Percentiles rank a stretch among this genome's conserved stretches.
These are phyloP conservation scores for Nitzschia inconspicua DNA, from an alignment of 108 stramenopile genomes.

Conservation along the genomic window DNA sequence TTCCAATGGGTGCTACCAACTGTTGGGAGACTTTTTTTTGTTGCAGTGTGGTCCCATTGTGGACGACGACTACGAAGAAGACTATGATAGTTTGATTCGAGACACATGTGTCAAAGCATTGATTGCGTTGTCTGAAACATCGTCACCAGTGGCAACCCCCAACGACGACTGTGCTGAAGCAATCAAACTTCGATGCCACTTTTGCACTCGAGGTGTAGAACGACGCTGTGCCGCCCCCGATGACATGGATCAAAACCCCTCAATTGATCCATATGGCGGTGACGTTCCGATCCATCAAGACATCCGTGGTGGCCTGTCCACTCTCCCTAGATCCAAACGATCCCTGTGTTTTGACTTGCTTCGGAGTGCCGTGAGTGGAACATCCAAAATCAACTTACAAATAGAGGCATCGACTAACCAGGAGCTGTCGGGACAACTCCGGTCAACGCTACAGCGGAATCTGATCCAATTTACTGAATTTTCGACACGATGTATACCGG, in stretches of 20 bases:
- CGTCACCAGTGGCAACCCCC: constrained; percentile 5
- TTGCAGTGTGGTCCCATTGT: constrained; percentile 53
- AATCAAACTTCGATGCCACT: constrained; percentile 38
- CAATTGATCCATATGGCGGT: constrained; percentile 32
- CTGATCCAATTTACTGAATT: constrained; percentile 52
- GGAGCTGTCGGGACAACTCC: not conserved
- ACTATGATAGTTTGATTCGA: constrained; percentile 49
- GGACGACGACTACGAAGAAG: constrained; percentile 32
- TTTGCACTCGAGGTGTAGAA: constrained; percentile 42
- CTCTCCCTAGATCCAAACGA: constrained; percentile 62
- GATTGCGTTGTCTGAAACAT: constrained; percentile 25
- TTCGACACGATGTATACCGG: constrained; percentile 67
- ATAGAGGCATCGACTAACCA: not conserved
- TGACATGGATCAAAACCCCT: constrained; percentile 7
- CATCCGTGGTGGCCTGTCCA: constrained; percentile 52
- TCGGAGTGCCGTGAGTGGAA: constrained; percentile 32
- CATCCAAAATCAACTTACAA: constrained; percentile 11
- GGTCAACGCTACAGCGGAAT: constrained; percentile 10
- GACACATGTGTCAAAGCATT: constrained; percentile 55
- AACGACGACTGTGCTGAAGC: constrained; percentile 25
- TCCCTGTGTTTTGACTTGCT: constrained; percentile 68
- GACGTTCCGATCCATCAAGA: constrained; percentile 21
- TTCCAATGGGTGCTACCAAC: constrained; percentile 10
- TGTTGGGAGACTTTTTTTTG: constrained; percentile 53
- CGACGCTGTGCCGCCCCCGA: constrained; percentile 52